Base-by-base conservation (phyloP, 1,139 yeast genomes). In the Suhomyces ambrosiae region DNA sequence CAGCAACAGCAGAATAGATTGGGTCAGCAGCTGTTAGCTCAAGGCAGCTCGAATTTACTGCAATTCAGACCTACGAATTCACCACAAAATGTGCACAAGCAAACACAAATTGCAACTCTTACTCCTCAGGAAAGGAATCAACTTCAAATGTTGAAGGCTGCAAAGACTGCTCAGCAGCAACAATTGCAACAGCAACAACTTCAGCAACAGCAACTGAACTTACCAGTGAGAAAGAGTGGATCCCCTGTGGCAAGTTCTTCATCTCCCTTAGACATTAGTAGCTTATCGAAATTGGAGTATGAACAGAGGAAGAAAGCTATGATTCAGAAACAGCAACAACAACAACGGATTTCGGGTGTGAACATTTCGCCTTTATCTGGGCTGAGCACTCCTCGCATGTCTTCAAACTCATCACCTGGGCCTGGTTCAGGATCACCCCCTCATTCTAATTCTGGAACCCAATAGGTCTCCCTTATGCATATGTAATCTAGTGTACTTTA, bases 91-190 rank as follows among this genome's bases (percentile, higher is more conserved):
- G 34, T 17, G 13, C 53, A 47, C 16, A 56, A 55, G 32, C 61
- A 53, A 32, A 54, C 56, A 7, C 67, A 60, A 42, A 45, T 61
- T 10, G 65, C 68, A 4, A 55, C 62, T 2, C 51, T 66, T 29
- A 62, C 69, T 1, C 68, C 70, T 2, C 70, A 66, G 40, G 71
- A 65, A 41, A 48, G 69, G 31, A 62, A 54, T 33, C 71, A 66
- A 46, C 46, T 66, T 13, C 70, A 64, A 37, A 64, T 64, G 67
- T 46, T 65, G 32, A 66, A 65, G 41, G 66, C 67, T 5, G 60
- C 61, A 5, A 60, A 63, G 43, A 54, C 52, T 33, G 56, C 63
- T n/a, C 68, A 63, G 37, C 67, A 60, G 32, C 64, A 59, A 37
- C 63, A 49, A 16, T 43, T 47, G 15, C 52, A 58, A 27, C 60